Base-by-base conservation (phyloP, 2,329 filamentous ascomycete species). In the Thelonectria olida region DNA sequence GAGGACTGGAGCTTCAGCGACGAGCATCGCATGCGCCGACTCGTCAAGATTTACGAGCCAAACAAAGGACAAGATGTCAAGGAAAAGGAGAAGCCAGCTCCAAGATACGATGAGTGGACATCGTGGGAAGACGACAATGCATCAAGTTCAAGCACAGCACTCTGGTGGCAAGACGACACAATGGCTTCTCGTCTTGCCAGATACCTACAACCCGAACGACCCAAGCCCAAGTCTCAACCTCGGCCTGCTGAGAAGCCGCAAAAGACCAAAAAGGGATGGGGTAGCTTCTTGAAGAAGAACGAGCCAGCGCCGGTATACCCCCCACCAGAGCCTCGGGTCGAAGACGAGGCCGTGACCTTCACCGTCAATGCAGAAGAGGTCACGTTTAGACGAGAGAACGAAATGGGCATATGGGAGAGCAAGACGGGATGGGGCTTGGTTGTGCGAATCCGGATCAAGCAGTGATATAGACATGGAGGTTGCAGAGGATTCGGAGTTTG, bases 391-490 rank as follows among this genome's bases (percentile, higher is more conserved):
- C 70, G 70, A 45, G 79, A 85, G 71, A 86, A 83, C 20, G 81
- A 80, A 13, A 75, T 86, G 67, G 84, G 84, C 0, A 72, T 87
- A 1, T 83, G 80, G 78, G 83, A 86, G 68, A 83, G 81, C 28
- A 74, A 74, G 62, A 79, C 76, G 2, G 84, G 84, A 2, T 86
- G 79, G 76, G 84, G 78, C 0, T 73, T 87, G 27, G 79, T 85
- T 13, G 75, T 84, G 1, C 74, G 71, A 1, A 74, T 85, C 8
- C 67, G 54, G 45, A 56, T 72, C 50, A 52, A 49, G 8, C 61
- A 56, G 17, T 72, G 42, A 67, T 28, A 17, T 34, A 41, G 7
- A 15, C n/a, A n/a, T n/a, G n/a, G n/a, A n/a, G n/a, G n/a, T n/a
- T n/a, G n/a, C n/a, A n/a, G n/a, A n/a, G n/a, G n/a, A n/a, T n/a